Evolutionary conservation across 495 filamentous ascomycete species (phyloP).

Genomic region (Hyphodiscus hymeniophilus): DNA sequence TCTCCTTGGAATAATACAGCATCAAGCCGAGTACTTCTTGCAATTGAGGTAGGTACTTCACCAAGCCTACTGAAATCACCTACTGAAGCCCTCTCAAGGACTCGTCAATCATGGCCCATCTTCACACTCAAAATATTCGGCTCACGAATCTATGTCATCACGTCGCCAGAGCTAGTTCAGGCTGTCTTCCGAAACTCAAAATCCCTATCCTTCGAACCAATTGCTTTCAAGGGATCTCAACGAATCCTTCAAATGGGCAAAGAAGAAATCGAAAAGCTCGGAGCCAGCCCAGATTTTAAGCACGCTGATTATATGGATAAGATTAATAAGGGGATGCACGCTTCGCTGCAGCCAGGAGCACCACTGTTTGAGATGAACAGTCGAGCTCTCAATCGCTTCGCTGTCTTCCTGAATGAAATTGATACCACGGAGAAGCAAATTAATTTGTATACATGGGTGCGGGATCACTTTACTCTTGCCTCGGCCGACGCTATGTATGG

Average conservation of each 20-base stretch:
- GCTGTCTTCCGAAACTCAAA: constrained; percentile 21
- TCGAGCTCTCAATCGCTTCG: constrained; percentile 14
- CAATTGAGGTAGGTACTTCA: constrained; percentile 8
- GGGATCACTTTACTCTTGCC: constrained; percentile 22
- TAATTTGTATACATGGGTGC: constrained; percentile 26
- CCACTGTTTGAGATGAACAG: constrained; percentile 15
- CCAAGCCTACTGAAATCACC: neutral
- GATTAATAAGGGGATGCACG: neutral
- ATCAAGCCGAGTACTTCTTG: constrained; percentile 21
- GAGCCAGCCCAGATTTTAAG: neutral
- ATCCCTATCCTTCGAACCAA: constrained; percentile 21
- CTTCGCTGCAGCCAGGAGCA: constrained; percentile 3
- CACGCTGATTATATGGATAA: too few relatives aligned
- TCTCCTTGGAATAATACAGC: constrained; percentile 18
- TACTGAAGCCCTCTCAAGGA: neutral
- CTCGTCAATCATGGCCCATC: constrained; percentile 1
- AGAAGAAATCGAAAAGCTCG: neutral
- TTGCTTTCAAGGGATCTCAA: constrained; percentile 10
- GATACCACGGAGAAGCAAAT: constrained; percentile 2
- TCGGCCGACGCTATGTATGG: constrained; percentile 26
- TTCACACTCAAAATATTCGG: constrained; percentile 12
- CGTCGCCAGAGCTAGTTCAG: constrained; percentile 19
- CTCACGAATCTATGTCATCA: constrained; percentile 21
- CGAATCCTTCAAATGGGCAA: constrained; percentile 1
- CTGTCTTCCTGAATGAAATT: constrained; percentile 12